Evolutionary conservation across 768 basidiomycete species (phyloP).

Genomic region (Trichaptum fuscoviolaceum): DNA sequence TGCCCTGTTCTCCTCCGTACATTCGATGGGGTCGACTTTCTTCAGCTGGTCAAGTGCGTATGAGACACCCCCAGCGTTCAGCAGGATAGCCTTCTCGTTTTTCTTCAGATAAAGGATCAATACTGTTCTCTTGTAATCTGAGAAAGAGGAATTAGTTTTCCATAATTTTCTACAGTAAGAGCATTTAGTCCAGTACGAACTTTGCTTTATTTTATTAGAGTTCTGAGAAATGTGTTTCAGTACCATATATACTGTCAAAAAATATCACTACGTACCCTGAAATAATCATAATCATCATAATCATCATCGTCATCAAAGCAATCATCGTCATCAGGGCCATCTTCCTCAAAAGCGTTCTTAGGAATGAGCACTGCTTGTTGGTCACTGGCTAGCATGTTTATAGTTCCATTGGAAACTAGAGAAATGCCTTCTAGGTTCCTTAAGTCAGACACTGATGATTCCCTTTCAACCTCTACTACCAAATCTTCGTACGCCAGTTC

Average conservation of each 20-base stretch:
- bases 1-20: neutral
- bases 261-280: constrained; percentile 9
- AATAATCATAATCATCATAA: constrained; percentile 36
- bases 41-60: constrained; percentile 6
- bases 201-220: constrained; percentile 22
- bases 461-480: neutral
- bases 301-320: constrained; percentile 37
- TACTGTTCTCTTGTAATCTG: constrained; percentile 26
- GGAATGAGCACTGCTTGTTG: constrained; percentile 28
- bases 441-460: constrained; percentile 14
- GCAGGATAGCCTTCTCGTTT: constrained; percentile 17
- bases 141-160: constrained; percentile 10
- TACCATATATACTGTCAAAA: neutral
- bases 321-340: constrained; percentile 28
- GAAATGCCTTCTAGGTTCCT: constrained; percentile 28
- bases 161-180: neutral
- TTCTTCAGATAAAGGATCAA: constrained; percentile 25
- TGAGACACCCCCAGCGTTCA: constrained; percentile 6
- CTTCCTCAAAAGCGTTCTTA: constrained; percentile 28
- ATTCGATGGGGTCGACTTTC: neutral
- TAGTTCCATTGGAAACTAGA: constrained; percentile 12
- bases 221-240: constrained; percentile 12
- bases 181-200: constrained; percentile 22
- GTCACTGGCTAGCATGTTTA: constrained; percentile 17
- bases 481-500: constrained; percentile 1